Percentiles rank a stretch among this genome's conserved stretches.
Conservation (phyloP, 257 asterid genomes). For the Fraxinus americana region DNA sequence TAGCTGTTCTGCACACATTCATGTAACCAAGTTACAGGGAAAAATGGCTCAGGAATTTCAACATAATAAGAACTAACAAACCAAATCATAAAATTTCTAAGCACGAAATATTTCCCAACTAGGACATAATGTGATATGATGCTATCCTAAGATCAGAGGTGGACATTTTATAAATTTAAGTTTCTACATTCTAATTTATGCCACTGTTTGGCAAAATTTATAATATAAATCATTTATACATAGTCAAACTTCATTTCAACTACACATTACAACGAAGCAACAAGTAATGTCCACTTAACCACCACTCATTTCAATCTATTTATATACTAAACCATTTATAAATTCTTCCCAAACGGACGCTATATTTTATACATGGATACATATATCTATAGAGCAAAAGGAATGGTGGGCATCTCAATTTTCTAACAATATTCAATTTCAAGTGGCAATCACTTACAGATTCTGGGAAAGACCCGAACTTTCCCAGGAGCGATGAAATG, state of each 20-base stretch:
- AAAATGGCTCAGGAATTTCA: too few species aligned
- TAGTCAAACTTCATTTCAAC: too few species aligned
- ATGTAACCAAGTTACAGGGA: constrained; percentile 4
- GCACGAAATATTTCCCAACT: constrained; percentile 8
- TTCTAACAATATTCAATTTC: background rate
- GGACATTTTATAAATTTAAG: background rate
- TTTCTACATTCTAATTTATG: background rate
- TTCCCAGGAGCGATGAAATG: constrained; percentile 93
- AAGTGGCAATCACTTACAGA: constrained; percentile 61
- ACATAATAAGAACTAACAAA: too few species aligned
- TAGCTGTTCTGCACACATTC: constrained; percentile 15
- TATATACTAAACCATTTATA: too few species aligned
- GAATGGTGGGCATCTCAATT: background rate
- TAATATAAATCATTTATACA: too few species aligned
- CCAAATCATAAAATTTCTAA: background rate
- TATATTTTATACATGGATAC: background rate
- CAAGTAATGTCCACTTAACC: too few species aligned
- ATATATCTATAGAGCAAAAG: background rate
- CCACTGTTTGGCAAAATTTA: too few species aligned
- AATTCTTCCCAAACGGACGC: too few species aligned
- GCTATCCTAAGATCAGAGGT: constrained; percentile 4
- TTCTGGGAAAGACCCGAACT: constrained; percentile 96
- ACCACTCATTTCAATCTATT: too few species aligned
- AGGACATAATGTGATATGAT: background rate
- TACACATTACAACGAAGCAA: too few species aligned